These are phyloP conservation scores for Termitomyces sp. DNA, from an alignment of 768 basidiomycete genomes.

Conservation along the genomic window DNA sequence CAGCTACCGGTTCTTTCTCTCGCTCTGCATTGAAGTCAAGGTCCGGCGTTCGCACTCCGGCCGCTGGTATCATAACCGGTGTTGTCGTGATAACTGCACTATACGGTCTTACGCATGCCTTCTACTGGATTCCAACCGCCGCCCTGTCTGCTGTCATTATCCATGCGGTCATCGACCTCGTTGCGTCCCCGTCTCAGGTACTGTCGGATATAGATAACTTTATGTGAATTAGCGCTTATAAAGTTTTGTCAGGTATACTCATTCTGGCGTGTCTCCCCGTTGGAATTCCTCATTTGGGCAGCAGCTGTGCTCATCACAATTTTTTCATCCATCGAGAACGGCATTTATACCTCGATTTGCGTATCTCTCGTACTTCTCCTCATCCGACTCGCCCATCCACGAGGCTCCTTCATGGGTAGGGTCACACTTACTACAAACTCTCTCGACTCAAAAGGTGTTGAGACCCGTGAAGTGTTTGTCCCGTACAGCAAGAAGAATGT, in stretches of 20 bases:
- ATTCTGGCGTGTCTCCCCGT: slow-evolving; percentile 91
- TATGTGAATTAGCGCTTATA: not conserved
- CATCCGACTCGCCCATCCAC: slow-evolving; percentile 81
- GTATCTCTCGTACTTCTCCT: slow-evolving; percentile 77
- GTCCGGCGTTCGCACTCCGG: slow-evolving; percentile 94
- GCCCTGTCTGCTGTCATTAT: slow-evolving; percentile 92
- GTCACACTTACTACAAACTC: slow-evolving; percentile 51
- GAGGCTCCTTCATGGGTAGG: slow-evolving; percentile 87
- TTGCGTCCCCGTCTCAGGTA: slow-evolving; percentile 72
- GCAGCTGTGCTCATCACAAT: slow-evolving; percentile 87
- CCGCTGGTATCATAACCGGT: slow-evolving; percentile 80
- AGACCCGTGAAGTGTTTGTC: slow-evolving; percentile 74
- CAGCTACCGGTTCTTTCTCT: slow-evolving; percentile 97
- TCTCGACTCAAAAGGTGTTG: slow-evolving; percentile 20
- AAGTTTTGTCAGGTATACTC: slow-evolving; percentile 52
- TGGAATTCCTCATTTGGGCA: slow-evolving; percentile 86
- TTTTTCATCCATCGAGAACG: slow-evolving; percentile 92
- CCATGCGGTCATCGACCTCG: slow-evolving; percentile 84
- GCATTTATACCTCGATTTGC: slow-evolving; percentile 84
- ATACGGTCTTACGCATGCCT: slow-evolving; percentile 90
- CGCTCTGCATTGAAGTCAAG: slow-evolving; percentile 96
- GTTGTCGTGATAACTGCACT: slow-evolving; percentile 89
- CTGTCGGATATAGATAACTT: not conserved
- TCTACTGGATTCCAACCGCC: slow-evolving; percentile 84
- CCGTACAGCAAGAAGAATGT: slow-evolving; percentile 61